Percentiles rank a stretch among this genome's conserved stretches.
Conservation (phyloP, 176 grass and related monocot genomes). For the Hordeum marinum region DNA sequence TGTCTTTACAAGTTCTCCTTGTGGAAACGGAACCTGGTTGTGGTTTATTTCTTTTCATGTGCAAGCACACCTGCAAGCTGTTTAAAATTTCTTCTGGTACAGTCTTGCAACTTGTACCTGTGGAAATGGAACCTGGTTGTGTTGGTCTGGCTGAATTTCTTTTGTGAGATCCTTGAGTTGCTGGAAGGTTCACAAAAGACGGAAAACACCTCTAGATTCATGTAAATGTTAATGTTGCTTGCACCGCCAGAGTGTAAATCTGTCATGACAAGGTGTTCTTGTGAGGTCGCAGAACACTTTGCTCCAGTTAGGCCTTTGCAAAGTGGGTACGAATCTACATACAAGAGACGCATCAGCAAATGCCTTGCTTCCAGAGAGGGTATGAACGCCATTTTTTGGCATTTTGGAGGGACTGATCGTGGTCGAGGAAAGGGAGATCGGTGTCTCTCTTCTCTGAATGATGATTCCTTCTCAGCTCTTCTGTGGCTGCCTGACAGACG, state of each 20-base stretch:
- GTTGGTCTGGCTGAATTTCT: constrained; percentile 90
- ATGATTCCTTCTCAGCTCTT: too few relatives aligned
- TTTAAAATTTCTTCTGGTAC: constrained; percentile 10
- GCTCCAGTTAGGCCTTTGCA: constrained; percentile 93
- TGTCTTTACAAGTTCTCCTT: constrained; percentile 85
- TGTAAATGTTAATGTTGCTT: constrained; percentile 1
- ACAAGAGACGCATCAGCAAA: background rate
- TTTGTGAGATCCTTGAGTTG: constrained; percentile 69
- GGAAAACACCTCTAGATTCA: constrained; percentile 67
- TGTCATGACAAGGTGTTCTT: constrained; percentile 22
- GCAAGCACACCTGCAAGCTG: constrained; percentile 36
- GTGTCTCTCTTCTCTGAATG: too few relatives aligned
- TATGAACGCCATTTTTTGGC: constrained; percentile 82
- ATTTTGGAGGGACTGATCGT: constrained; percentile 89
- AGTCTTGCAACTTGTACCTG: constrained; percentile 84
- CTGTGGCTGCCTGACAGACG: too few relatives aligned
- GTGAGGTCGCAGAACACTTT: constrained; percentile 82
- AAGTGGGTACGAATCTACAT: constrained; percentile 92
- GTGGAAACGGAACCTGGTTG: constrained; percentile 39
- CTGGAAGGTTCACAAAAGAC: constrained; percentile 72
- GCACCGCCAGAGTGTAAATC: background rate
- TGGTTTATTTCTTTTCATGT: constrained; percentile 31
- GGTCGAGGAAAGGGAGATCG: too few relatives aligned
- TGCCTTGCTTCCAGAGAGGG: constrained; percentile 89
- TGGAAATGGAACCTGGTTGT: constrained; percentile 92